Percentiles rank a stretch among this genome's conserved stretches.
Conservation (phyloP, 306 rosid genomes). For the Cicer judaicum region DNA sequence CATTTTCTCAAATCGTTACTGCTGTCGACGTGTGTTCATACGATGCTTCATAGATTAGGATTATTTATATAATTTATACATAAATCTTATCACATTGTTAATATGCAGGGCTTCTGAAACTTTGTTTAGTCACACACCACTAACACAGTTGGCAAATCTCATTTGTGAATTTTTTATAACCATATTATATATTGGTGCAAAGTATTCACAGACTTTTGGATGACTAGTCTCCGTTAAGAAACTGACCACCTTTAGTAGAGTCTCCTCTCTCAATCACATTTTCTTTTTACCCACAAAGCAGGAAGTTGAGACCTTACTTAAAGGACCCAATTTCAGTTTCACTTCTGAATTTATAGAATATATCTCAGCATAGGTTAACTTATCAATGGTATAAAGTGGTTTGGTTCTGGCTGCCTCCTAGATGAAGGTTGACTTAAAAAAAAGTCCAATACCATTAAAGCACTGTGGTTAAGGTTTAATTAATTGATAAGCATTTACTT, state of each 20-base stretch:
- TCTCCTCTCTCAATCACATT: too few relatives aligned
- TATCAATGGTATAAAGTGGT: slow-evolving; percentile 4
- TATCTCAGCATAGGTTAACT: slow-evolving; percentile 31
- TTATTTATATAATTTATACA: background rate
- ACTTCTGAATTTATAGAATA: slow-evolving; percentile 3
- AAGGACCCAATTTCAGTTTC: background rate
- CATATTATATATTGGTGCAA: too few relatives aligned
- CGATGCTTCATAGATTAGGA: too few relatives aligned
- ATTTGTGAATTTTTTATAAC: background rate
- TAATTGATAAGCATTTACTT: slow-evolving; percentile 34
- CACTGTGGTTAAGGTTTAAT: slow-evolving; percentile 7
- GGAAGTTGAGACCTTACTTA: too few relatives aligned
- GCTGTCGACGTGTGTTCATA: too few relatives aligned
- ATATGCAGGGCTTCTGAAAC: slow-evolving; percentile 3
- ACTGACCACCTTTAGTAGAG: too few relatives aligned
- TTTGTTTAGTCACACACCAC: background rate
- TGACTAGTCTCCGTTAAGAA: too few relatives aligned
- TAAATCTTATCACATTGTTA: slow-evolving; percentile 16
- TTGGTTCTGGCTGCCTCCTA: slow-evolving; percentile 29
- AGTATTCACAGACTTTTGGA: too few relatives aligned
- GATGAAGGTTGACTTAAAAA: slow-evolving; percentile 17
- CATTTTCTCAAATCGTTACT: too few relatives aligned
- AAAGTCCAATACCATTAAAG: background rate
- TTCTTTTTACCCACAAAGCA: too few relatives aligned
- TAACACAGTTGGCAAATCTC: slow-evolving; percentile 28